Conservation (phyloP, 352 stramenopile species). For the Phytopythium oedochilum region DNA sequence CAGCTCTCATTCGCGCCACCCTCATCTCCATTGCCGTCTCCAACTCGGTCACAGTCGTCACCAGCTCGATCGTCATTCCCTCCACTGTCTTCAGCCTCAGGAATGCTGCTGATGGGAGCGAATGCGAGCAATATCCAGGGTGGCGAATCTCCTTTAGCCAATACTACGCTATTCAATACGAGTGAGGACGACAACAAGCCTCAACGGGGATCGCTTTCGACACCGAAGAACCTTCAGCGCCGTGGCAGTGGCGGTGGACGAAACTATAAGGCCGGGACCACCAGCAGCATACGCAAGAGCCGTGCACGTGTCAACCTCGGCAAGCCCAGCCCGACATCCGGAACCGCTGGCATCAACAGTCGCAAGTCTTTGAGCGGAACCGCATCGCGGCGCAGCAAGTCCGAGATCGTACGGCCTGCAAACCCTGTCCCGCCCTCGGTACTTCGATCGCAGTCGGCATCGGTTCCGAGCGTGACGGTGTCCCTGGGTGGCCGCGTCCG, state of each 20-base stretch:
- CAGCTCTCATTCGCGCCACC: constrained; percentile 5
- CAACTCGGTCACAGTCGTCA: background rate
- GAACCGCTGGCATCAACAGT: background rate
- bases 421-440: background rate
- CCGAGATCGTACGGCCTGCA: background rate
- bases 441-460: background rate
- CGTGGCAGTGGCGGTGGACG: background rate
- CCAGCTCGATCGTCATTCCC: background rate
- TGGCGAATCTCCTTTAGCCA: background rate
- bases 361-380: background rate
- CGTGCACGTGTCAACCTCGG: background rate
- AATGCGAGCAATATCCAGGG: background rate
- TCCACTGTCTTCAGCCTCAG: background rate
- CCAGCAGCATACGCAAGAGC: constrained; percentile 8
- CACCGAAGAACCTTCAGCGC: background rate
- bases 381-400: background rate
- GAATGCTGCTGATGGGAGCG: background rate
- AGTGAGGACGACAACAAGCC: background rate
- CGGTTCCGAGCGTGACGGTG: background rate
- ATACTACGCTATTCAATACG: background rate
- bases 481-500: constrained; percentile 8
- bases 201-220: background rate
- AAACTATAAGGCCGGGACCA: constrained; percentile 4
- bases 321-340: background rate
- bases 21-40: background rate